Evolutionary conservation across 371 early-diverging fungal genomes (phyloP).

Genomic region (Sanchytrium tribonematis): DNA sequence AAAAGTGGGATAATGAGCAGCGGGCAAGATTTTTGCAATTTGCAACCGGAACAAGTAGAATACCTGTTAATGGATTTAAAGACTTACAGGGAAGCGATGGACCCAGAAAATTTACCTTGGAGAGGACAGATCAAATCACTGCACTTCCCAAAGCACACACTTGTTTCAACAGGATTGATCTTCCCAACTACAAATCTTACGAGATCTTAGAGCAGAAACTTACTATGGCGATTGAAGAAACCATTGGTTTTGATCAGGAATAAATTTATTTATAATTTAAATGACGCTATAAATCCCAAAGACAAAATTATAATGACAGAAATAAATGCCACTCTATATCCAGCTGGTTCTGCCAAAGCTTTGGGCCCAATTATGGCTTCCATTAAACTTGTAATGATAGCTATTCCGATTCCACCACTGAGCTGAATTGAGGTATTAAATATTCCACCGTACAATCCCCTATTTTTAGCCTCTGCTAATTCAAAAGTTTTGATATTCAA

Average conservation of each 20-base stretch:
- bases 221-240: conserved; percentile 73
- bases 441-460: no score
- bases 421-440: no score
- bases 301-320: no score
- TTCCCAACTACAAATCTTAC: conserved; percentile 56
- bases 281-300: no score
- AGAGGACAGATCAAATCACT: conserved; percentile 59
- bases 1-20: conserved; percentile 66
- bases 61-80: conserved; percentile 94
- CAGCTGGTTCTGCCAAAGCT: no score
- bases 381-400: no score
- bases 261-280: conserved; percentile 3
- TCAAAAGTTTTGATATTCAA: no score
- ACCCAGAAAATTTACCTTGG: conserved; percentile 78
- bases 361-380: no score
- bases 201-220: conserved; percentile 39
- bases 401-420: no score
- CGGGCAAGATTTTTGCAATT: conserved; percentile 82
- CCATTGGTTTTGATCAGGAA: conserved; percentile 12
- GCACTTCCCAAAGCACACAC: conserved; percentile 77
- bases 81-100: conserved; percentile 90
- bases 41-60: conserved; percentile 87
- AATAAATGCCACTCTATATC: no score
- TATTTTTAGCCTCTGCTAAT: no score
- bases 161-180: conserved; percentile 83